Conservation (phyloP, 2,329 filamentous ascomycete species). For the Chaetomium sp. region DNA sequence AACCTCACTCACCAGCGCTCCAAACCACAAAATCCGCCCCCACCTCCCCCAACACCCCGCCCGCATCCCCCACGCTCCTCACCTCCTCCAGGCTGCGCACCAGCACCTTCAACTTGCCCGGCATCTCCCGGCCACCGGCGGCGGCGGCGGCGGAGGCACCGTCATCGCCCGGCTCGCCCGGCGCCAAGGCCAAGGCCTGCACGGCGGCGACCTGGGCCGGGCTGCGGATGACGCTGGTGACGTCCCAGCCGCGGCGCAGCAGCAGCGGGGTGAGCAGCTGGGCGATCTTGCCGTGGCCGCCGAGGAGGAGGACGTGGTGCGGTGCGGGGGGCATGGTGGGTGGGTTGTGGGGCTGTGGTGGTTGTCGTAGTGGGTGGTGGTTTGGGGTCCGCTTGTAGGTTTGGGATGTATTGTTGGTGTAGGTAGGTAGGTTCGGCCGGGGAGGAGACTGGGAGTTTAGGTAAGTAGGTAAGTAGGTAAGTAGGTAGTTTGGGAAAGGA, state of each 20-base stretch:
- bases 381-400: too few relatives aligned
- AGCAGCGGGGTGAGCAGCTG: conserved; percentile 75
- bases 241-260: conserved; percentile 71
- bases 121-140: too few relatives aligned
- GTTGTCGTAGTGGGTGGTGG: too few relatives aligned
- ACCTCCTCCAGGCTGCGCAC: conserved; percentile 73
- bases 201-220: conserved; percentile 68
- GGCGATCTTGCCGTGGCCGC: conserved; percentile 79
- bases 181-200: conserved; percentile 61
- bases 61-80: conserved; percentile 62
- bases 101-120: conserved; percentile 69
- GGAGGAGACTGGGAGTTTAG: too few relatives aligned
- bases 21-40: conserved; percentile 68
- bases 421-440: too few relatives aligned
- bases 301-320: conserved; percentile 69
- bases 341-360: too few relatives aligned
- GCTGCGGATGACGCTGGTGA: conserved; percentile 77
- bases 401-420: not conserved
- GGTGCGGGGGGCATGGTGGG: conserved; percentile 7
- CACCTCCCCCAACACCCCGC: conserved; percentile 61
- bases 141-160: too few relatives aligned
- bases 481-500: not conserved
- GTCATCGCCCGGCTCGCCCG: too few relatives aligned
- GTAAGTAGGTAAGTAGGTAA: not conserved
- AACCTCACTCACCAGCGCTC: conserved; percentile 58